Evolutionary conservation across 176 grass and related monocot species (phyloP).

Genomic region (Panicum miliaceum): DNA sequence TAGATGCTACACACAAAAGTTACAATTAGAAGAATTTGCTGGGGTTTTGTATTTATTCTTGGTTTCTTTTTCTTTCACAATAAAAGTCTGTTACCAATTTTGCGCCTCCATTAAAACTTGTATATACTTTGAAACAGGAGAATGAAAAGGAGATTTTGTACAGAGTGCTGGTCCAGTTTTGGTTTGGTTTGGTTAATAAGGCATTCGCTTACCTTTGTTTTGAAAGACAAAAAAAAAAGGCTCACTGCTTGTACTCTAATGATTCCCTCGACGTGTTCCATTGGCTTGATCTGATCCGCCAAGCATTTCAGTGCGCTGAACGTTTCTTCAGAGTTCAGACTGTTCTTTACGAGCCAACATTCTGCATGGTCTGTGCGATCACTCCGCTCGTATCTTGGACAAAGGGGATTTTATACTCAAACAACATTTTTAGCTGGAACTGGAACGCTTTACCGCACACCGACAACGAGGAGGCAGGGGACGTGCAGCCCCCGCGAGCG

Average conservation of each 20-base stretch:
- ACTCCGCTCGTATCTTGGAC: background rate
- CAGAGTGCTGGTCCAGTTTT: background rate
- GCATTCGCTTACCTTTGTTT: too few species aligned
- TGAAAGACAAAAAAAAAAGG: background rate
- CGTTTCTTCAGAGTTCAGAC: background rate
- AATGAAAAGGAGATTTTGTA: conserved; percentile 1
- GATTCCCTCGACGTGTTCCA: background rate
- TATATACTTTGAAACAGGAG: conserved; percentile 34
- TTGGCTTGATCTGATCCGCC: background rate
- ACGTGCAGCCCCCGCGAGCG: too few species aligned
- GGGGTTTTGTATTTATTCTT: background rate
- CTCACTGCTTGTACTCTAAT: background rate
- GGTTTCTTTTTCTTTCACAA: conserved; percentile 24
- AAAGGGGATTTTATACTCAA: too few species aligned
- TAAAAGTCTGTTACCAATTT: conserved; percentile 30
- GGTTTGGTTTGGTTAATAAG: background rate
- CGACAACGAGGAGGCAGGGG: too few species aligned
- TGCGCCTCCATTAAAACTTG: conserved; percentile 10
- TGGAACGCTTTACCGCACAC: too few species aligned
- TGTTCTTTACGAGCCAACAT: background rate
- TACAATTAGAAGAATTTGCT: background rate
- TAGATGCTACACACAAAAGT: conserved; percentile 38
- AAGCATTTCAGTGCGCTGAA: background rate
- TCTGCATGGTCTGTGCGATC: background rate
- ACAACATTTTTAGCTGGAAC: too few species aligned